Conservation (phyloP, 305 asterid genomes). For the Salvia sclarea region DNA sequence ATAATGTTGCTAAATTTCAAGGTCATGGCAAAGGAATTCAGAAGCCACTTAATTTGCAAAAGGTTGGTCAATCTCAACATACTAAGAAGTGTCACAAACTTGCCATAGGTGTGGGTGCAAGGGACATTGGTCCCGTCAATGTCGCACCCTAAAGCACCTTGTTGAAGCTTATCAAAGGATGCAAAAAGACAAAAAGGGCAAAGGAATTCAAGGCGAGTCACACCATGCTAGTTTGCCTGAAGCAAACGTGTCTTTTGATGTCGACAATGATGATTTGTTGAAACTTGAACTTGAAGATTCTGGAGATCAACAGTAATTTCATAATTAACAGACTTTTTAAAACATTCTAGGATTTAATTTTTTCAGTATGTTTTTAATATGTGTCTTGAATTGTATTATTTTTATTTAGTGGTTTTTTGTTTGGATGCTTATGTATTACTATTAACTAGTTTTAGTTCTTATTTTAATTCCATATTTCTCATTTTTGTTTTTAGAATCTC, state of each 20-base stretch:
- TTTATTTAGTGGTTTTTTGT: too few relatives aligned
- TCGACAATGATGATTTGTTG: neutral
- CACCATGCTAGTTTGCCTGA: neutral
- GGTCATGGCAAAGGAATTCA: neutral
- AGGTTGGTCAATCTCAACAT: too few relatives aligned
- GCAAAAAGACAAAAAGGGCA: neutral
- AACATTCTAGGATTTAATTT: too few relatives aligned
- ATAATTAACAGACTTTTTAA: too few relatives aligned
- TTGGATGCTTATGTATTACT: too few relatives aligned
- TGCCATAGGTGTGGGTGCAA: neutral
- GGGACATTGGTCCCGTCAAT: neutral
- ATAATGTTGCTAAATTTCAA: neutral
- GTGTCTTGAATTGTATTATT: too few relatives aligned
- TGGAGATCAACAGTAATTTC: too few relatives aligned
- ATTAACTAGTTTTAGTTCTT: too few relatives aligned
- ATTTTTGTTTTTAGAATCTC: neutral
- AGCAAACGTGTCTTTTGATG: neutral
- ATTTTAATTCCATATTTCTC: too few relatives aligned
- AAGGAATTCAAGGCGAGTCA: neutral
- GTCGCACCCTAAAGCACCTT: neutral
- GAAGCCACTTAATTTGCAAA: too few relatives aligned
- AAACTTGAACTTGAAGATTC: neutral
- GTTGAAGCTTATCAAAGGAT: neutral
- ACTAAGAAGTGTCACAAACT: too few relatives aligned
- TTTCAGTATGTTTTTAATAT: too few relatives aligned